Evolutionary conservation across 495 filamentous ascomycete genomes (phyloP).

Genomic region (Neurospora intermedia): DNA sequence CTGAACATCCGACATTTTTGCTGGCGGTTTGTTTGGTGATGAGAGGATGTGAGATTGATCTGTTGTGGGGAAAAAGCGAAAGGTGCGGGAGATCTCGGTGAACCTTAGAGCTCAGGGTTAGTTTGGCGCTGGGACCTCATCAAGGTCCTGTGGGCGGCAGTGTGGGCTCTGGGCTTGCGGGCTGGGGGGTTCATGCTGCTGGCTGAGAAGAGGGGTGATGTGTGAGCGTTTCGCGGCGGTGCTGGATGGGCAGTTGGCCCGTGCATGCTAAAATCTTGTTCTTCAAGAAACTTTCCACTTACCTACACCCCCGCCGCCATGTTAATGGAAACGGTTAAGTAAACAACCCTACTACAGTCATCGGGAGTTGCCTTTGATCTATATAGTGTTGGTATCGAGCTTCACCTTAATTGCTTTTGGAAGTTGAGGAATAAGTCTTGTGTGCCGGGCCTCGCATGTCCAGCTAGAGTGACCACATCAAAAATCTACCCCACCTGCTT

Average conservation of each 20-base stretch:
- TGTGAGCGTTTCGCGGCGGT: neutral
- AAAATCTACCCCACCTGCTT: slow-evolving; percentile 23
- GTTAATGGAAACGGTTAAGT: neutral
- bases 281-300: neutral
- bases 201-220: neutral
- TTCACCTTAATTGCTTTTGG: neutral
- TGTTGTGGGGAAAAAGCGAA: slow-evolving; percentile 11
- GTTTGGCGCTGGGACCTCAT: neutral
- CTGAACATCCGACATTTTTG: slow-evolving; percentile 55
- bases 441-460: neutral
- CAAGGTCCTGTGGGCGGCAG: neutral
- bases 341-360: neutral
- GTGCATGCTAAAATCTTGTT: neutral
- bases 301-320: neutral
- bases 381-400: neutral
- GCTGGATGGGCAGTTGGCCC: neutral
- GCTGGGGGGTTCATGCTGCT: neutral
- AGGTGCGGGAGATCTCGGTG: slow-evolving; percentile 12
- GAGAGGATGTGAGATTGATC: slow-evolving; percentile 4
- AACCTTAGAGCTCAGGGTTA: slow-evolving; percentile 3
- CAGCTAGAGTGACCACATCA: neutral
- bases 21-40: slow-evolving; percentile 4
- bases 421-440: neutral
- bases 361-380: neutral
- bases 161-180: neutral